These are phyloP conservation scores for Ceriops zippeliana DNA, from an alignment of 345 rosid species.

Conservation along the genomic window DNA sequence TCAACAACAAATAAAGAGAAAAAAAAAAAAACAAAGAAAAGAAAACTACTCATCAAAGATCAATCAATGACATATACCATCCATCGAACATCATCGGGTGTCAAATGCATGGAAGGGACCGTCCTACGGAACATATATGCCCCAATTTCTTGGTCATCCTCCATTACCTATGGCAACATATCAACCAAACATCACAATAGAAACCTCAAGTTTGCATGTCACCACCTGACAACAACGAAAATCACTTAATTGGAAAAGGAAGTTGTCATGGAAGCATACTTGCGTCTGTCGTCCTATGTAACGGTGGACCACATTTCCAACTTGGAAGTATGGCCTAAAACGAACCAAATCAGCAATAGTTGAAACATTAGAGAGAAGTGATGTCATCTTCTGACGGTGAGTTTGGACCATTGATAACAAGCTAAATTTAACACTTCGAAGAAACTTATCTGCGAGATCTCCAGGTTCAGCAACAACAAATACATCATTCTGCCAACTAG, in stretches of 20 bases:
- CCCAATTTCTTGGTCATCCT: conserved; percentile 84
- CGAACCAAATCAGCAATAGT: conserved; percentile 69
- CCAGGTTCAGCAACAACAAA: conserved; percentile 99
- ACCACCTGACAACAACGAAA: neutral
- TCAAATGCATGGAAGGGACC: conserved; percentile 78
- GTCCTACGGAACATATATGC: conserved; percentile 97
- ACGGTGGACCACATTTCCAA: conserved; percentile 82
- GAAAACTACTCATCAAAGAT: neutral
- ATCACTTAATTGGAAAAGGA: conserved; percentile 9
- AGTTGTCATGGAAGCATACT: conserved; percentile 32
- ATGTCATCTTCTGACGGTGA: conserved; percentile 47
- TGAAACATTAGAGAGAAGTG: conserved; percentile 57
- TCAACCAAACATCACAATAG: conserved; percentile 12
- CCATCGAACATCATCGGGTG: conserved; percentile 95
- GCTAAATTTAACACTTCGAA: conserved; percentile 76
- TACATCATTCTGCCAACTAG: conserved; percentile 94
- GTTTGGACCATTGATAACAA: conserved; percentile 55
- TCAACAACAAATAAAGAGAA: neutral
- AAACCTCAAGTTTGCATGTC: conserved; percentile 3
- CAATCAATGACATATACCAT: conserved; percentile 50
- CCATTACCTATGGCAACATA: conserved; percentile 65
- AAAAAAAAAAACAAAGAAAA: neutral
- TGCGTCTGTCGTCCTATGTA: conserved; percentile 94
- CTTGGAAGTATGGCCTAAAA: conserved; percentile 70
- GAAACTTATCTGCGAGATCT: conserved; percentile 82